phyloP scores from a whole-genome alignment of 345 rosid species.

The Lagerstroemia speciosa region DNA sequence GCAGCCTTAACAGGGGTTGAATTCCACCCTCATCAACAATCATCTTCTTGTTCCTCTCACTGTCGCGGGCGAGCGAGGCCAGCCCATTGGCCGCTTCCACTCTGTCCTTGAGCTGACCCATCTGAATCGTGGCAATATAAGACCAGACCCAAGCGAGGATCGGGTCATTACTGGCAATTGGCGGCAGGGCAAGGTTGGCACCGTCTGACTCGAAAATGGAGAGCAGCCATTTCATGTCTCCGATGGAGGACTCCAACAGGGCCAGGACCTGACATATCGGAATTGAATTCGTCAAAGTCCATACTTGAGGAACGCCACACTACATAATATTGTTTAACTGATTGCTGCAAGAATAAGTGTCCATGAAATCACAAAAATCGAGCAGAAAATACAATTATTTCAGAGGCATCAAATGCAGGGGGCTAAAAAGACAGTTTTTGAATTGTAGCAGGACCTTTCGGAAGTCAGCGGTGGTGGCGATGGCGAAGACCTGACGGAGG shows the following conservation, averaged over 20 bases:
- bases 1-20: conserved; percentile 36
- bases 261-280: conserved; percentile 32
- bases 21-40: conserved; percentile 56
- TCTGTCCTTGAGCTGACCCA: conserved; percentile 38
- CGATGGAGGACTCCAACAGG: conserved; percentile 48
- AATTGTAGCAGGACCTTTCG: conserved; percentile 32
- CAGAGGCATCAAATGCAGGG: background rate
- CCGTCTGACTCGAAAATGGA: conserved; percentile 39
- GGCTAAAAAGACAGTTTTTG: too few relatives aligned
- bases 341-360: too few relatives aligned
- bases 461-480: conserved; percentile 44
- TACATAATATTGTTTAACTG: too few relatives aligned
- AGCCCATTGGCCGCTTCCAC: conserved; percentile 45
- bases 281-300: background rate
- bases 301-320: background rate
- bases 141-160: conserved; percentile 68
- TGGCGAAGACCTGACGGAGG: conserved; percentile 53
- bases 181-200: conserved; percentile 38
- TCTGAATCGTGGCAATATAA: conserved; percentile 34
- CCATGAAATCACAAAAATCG: too few relatives aligned
- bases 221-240: conserved; percentile 51
- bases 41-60: conserved; percentile 47
- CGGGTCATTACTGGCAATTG: conserved; percentile 59
- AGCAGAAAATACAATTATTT: too few relatives aligned
- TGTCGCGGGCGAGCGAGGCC: conserved; percentile 42